phyloP scores from a whole-genome alignment of 106 monocot genomes.

The Allium cepa region DNA sequence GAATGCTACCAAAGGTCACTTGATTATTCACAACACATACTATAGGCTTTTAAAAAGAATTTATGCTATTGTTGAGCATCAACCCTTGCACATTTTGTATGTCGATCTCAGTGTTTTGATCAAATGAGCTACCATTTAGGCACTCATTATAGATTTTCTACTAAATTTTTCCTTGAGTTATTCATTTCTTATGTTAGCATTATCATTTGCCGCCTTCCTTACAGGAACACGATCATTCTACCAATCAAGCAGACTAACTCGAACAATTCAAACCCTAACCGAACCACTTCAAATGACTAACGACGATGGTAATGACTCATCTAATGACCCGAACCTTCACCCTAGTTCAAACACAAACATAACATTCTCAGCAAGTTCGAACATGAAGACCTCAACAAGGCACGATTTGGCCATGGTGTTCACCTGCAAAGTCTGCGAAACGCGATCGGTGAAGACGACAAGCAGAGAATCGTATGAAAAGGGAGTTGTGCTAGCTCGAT shows the following conservation, averaged over 20 bases:
- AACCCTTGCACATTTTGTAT: too few relatives aligned
- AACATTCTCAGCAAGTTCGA: conserved; percentile 38
- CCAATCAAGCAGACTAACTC: background rate
- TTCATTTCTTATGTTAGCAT: too few relatives aligned
- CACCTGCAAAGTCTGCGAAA: conserved; percentile 92
- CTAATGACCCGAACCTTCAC: background rate
- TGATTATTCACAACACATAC: too few relatives aligned
- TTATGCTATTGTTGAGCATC: too few relatives aligned
- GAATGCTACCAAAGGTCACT: too few relatives aligned
- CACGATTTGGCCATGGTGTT: conserved; percentile 87
- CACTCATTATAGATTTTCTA: too few relatives aligned
- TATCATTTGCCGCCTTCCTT: background rate
- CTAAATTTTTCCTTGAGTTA: too few relatives aligned
- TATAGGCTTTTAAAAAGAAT: too few relatives aligned
- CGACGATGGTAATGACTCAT: background rate
- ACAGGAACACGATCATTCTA: background rate
- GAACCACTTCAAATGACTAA: background rate
- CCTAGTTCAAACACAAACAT: background rate
- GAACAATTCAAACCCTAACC: background rate
- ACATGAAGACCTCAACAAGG: conserved; percentile 48
- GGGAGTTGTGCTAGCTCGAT: conserved; percentile 71
- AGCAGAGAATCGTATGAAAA: conserved; percentile 86
- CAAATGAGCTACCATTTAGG: too few relatives aligned
- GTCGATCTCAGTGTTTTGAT: too few relatives aligned
- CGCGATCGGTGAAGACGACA: conserved; percentile 72